These are phyloP conservation scores for Podaxis pistillaris DNA, from an alignment of 768 basidiomycete species.

Conservation along the genomic window DNA sequence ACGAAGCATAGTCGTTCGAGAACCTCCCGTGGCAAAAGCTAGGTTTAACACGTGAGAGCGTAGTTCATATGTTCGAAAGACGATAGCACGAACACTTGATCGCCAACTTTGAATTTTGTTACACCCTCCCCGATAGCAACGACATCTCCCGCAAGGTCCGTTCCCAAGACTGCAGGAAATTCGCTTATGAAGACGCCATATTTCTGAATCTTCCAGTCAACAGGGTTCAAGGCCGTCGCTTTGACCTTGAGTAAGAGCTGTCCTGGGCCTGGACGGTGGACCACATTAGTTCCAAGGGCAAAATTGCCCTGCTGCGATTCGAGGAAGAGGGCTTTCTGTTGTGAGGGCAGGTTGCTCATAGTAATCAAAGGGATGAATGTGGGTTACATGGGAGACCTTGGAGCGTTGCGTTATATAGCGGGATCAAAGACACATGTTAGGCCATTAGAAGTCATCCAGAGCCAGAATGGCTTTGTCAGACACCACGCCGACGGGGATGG, in stretches of 20 bases:
- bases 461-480: background rate
- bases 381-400: background rate
- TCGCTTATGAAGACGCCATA: conserved; percentile 36
- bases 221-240: conserved; percentile 50
- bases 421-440: background rate
- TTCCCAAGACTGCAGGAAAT: conserved; percentile 48
- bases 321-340: conserved; percentile 28
- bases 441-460: background rate
- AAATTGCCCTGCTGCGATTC: conserved; percentile 26
- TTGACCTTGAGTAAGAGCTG: conserved; percentile 48
- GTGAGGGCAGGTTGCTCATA: background rate
- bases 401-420: background rate
- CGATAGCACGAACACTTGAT: conserved; percentile 40
- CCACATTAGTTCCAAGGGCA: conserved; percentile 27
- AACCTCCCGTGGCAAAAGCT: conserved; percentile 40
- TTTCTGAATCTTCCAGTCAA: conserved; percentile 50
- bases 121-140: conserved; percentile 50
- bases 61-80: background rate
- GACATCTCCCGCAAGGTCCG: conserved; percentile 48
- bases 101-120: conserved; percentile 44
- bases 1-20: conserved; percentile 34
- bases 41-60: too few relatives aligned
- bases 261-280: conserved; percentile 43
- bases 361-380: background rate
- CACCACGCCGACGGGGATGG: background rate